A percentile compares a stretch with the other conserved stretches of the same genome.
Conservation (phyloP, 768 basidiomycete species). For the Myochromella boudieri region DNA sequence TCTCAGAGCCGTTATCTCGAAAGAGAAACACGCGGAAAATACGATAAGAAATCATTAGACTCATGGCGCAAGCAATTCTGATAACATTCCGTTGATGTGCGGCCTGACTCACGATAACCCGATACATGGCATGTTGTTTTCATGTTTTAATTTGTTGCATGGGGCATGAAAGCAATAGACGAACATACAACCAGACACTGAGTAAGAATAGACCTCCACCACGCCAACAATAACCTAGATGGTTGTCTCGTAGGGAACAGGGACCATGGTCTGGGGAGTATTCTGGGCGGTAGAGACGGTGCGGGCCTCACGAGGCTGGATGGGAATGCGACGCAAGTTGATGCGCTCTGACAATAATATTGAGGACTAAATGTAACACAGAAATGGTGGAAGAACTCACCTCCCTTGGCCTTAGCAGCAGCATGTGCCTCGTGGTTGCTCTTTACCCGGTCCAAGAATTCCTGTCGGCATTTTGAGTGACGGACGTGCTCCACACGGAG, state of each 20-base stretch:
- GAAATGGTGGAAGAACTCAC: slow-evolving; percentile 43
- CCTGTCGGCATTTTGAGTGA: slow-evolving; percentile 97
- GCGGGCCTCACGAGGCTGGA: slow-evolving; percentile 76
- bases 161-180: slow-evolving; percentile 24
- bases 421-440: slow-evolving; percentile 80
- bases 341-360: slow-evolving; percentile 59
- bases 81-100: too few relatives aligned
- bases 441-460: slow-evolving; percentile 96
- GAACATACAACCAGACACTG: slow-evolving; percentile 25
- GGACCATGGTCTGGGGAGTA: slow-evolving; percentile 89
- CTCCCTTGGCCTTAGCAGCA: slow-evolving; percentile 89
- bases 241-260: slow-evolving; percentile 93
- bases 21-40: too few relatives aligned
- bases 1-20: too few relatives aligned
- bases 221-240: slow-evolving; percentile 57
- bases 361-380: not conserved
- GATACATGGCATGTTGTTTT: slow-evolving; percentile 13
- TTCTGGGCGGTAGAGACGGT: slow-evolving; percentile 74
- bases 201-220: slow-evolving; percentile 13
- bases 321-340: slow-evolving; percentile 82
- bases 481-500: slow-evolving; percentile 92
- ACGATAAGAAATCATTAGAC: too few relatives aligned
- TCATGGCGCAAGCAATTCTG: too few relatives aligned
- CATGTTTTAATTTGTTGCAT: slow-evolving; percentile 28
- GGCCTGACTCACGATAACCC: too few relatives aligned